Percentiles rank a stretch among this genome's conserved stretches.
phyloP scores from a whole-genome alignment of 495 filamentous ascomycete genomes.

The Aspergillus asperescens region DNA sequence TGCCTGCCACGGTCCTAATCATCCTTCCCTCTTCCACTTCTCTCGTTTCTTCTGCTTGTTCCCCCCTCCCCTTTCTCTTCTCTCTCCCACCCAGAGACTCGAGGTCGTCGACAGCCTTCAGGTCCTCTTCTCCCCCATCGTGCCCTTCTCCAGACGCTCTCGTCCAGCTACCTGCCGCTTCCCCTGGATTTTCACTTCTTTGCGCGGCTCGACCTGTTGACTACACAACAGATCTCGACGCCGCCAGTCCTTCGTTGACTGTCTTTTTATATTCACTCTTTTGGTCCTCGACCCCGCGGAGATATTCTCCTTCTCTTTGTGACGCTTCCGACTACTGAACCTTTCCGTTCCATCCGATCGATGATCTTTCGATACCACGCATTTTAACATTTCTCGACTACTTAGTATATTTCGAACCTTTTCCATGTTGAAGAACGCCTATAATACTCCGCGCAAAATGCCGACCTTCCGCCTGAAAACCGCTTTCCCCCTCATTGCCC shows the following conservation, averaged over 20 bases:
- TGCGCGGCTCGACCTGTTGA: constrained; percentile 7
- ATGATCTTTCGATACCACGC: constrained; percentile 13
- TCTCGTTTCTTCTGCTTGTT: constrained; percentile 6
- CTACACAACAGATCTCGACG: constrained; percentile 20
- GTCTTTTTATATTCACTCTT: constrained; percentile 22
- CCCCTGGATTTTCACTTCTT: constrained; percentile 8
- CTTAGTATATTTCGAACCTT: background rate
- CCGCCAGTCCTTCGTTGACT: constrained; percentile 34
- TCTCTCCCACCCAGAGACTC: constrained; percentile 3
- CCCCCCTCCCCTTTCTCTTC: constrained; percentile 4
- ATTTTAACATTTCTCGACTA: constrained; percentile 3
- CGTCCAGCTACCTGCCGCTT: constrained; percentile 11
- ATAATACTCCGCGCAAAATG: constrained; percentile 36
- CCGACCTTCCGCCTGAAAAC: constrained; percentile 44
- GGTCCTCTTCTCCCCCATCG: constrained; percentile 4
- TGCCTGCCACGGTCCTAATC: constrained; percentile 17
- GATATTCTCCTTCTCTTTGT: constrained; percentile 1
- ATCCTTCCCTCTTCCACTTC: constrained; percentile 10
- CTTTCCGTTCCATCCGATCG: constrained; percentile 6
- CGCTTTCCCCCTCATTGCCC: constrained; percentile 39
- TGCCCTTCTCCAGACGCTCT: constrained; percentile 14
- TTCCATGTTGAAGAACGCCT: constrained; percentile 39
- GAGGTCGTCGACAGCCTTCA: background rate
- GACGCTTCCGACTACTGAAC: constrained; percentile 12
- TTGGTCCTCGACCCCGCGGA: constrained; percentile 13